Conservation (phyloP, 331 rosid species). For the Acacia pycnantha region DNA sequence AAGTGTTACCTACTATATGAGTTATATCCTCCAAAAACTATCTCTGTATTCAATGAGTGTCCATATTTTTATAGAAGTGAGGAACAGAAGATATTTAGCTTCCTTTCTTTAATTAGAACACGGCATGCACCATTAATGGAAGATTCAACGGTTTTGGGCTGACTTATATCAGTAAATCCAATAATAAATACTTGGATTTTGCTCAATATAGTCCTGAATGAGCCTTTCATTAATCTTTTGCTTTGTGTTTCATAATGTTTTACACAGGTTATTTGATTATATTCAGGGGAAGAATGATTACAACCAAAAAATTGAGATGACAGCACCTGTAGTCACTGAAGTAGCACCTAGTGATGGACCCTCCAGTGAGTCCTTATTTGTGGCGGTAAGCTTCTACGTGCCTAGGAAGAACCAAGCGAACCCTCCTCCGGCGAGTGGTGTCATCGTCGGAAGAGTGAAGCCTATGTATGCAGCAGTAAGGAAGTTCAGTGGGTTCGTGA, state of each 20-base stretch:
- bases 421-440: too few relatives aligned
- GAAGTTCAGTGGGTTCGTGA: too few relatives aligned
- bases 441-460: too few relatives aligned
- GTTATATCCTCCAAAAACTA: too few relatives aligned
- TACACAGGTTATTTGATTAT: conserved; percentile 59
- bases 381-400: conserved; percentile 55
- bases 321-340: conserved; percentile 65
- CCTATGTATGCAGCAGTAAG: too few relatives aligned
- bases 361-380: conserved; percentile 63
- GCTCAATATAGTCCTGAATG: not conserved
- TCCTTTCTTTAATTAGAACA: not conserved
- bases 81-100: too few relatives aligned
- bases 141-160: not conserved
- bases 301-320: conserved; percentile 66
- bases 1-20: not conserved
- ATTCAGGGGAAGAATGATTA: conserved; percentile 72
- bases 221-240: not conserved
- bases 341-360: conserved; percentile 65
- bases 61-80: not conserved
- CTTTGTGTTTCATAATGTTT: not conserved
- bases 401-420: too few relatives aligned
- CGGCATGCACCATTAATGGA: not conserved
- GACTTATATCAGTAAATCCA: too few relatives aligned
- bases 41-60: too few relatives aligned
- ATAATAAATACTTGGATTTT: not conserved